phyloP scores from a whole-genome alignment of 768 basidiomycete genomes.

The Lactarius sanguifluus region DNA sequence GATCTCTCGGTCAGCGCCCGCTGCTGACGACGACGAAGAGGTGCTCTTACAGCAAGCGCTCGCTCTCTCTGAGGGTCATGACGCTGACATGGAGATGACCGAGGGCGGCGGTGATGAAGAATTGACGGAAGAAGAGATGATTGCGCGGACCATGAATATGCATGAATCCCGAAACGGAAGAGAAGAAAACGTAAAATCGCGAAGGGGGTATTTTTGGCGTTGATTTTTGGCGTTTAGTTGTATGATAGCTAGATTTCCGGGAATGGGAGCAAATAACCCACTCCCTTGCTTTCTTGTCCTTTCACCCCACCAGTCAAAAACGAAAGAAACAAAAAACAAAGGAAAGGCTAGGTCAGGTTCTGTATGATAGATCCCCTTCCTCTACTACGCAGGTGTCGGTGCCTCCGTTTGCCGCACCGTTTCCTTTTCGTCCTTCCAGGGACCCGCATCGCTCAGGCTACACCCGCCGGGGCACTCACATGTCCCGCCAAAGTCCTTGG shows the following conservation, averaged over 20 bases:
- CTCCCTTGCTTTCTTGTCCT: slow-evolving; percentile 5
- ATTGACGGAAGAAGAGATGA: slow-evolving; percentile 84
- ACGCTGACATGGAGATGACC: slow-evolving; percentile 44
- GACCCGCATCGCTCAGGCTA: slow-evolving; percentile 85
- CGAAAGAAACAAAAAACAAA: background rate
- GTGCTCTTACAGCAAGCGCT: slow-evolving; percentile 74
- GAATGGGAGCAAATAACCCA: slow-evolving; percentile 1
- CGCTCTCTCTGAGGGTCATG: slow-evolving; percentile 61
- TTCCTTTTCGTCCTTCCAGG: slow-evolving; percentile 60
- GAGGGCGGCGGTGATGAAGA: slow-evolving; percentile 60
- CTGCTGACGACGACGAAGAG: slow-evolving; percentile 74
- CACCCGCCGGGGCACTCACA: slow-evolving; percentile 82
- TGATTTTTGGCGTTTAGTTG: background rate
- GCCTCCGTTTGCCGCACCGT: background rate
- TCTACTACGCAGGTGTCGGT: slow-evolving; percentile 3
- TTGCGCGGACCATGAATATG: slow-evolving; percentile 93
- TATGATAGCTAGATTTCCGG: slow-evolving; percentile 10
- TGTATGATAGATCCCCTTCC: slow-evolving; percentile 6
- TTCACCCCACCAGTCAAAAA: background rate
- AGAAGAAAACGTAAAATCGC: slow-evolving; percentile 36
- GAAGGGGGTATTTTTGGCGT: background rate
- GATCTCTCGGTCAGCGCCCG: slow-evolving; percentile 36
- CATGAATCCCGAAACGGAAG: slow-evolving; percentile 58
- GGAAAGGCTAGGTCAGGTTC: slow-evolving; percentile 8
- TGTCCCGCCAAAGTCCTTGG: slow-evolving; percentile 78